Base-by-base conservation (phyloP, 306 rosid genomes). In the Biancaea sappan region DNA sequence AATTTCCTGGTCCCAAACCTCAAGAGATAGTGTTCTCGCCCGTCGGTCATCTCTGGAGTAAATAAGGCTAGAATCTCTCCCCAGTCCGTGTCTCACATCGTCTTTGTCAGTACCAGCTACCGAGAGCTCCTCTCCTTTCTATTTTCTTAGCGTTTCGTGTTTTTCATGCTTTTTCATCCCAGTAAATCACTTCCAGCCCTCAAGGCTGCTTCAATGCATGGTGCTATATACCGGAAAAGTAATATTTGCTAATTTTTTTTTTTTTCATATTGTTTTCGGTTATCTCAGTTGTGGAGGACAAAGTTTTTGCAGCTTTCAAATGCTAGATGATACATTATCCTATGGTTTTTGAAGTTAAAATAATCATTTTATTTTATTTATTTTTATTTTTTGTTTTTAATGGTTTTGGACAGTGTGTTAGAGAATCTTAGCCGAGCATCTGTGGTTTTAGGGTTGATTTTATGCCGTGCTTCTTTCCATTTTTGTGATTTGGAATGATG, bases 101-200 rank as follows among this genome's bases (percentile, higher is more conserved):
- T 16, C 18, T 14, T 47, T 69, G 9, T 48, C 9, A 4, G 26
- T 16, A 15, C 9, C 26, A 1, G 62, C 72, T 51, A 0, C 15
- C 72, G 37, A 1, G 28, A 26, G 0, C 18, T 79, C 52, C 19
- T 56, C 43, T 44, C 22, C 46, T 35, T 37, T 26, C 52, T 74
- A 52, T 66, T 28, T 50, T 69, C 32, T 50, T 6, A 15, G 18
- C 25, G 21, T 59, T 72, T 77, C 28, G 35, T 66, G 12, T 32
- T 74, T 50, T 59, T 14, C 26, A 62, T 18, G 2, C 48, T 11
- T 62, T 60, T 62, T 62, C 48, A 21, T 37, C 10, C 31, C 29
- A 0, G 8, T 11, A 3, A 62, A 11, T 35, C 21, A 18, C 31
- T 35, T 19, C 6, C 15, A 9, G 2, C 2, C 43, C 2, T 18